Evolutionary conservation across 169 alveolate species (phyloP).

Genomic region (Plasmodium gaboni): DNA sequence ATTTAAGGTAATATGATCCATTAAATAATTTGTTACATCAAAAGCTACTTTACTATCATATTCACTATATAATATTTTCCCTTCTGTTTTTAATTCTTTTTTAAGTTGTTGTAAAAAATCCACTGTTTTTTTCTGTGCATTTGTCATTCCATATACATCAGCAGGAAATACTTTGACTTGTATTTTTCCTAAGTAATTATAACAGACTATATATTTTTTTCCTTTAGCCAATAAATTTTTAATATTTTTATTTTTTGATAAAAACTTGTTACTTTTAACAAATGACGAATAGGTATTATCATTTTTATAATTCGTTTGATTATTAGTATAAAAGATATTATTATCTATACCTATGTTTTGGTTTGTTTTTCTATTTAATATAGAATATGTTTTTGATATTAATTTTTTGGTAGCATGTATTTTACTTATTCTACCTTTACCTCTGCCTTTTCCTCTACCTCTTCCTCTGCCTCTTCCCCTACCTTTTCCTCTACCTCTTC

Average conservation of each 20-base stretch:
- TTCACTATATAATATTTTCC: slow-evolving; percentile 55
- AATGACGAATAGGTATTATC: neutral
- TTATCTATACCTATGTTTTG: slow-evolving; percentile 3
- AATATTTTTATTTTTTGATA: slow-evolving; percentile 36
- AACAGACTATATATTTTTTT: slow-evolving; percentile 43
- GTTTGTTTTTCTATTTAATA: slow-evolving; percentile 5
- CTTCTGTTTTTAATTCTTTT: slow-evolving; percentile 45
- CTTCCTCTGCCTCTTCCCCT: neutral
- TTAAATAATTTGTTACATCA: slow-evolving; percentile 37
- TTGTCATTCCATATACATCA: slow-evolving; percentile 44
- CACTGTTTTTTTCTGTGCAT: slow-evolving; percentile 55
- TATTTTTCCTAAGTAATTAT: slow-evolving; percentile 49
- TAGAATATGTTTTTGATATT: slow-evolving; percentile 10
- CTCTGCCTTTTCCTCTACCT: neutral
- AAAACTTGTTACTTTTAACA: slow-evolving; percentile 31
- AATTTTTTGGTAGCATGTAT: neutral
- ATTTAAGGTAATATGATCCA: slow-evolving; percentile 19
- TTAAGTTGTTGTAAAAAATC: slow-evolving; percentile 56
- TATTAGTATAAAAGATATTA: neutral
- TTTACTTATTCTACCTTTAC: slow-evolving; percentile 9
- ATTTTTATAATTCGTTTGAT: neutral
- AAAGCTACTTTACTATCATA: slow-evolving; percentile 37
- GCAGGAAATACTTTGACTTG: slow-evolving; percentile 65
- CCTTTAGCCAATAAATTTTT: slow-evolving; percentile 46
- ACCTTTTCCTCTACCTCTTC: neutral